Percentiles rank a stretch among this genome's conserved stretches.
Conservation (phyloP, 2,329 filamentous ascomycete genomes). For the Orbilia oligospora region DNA sequence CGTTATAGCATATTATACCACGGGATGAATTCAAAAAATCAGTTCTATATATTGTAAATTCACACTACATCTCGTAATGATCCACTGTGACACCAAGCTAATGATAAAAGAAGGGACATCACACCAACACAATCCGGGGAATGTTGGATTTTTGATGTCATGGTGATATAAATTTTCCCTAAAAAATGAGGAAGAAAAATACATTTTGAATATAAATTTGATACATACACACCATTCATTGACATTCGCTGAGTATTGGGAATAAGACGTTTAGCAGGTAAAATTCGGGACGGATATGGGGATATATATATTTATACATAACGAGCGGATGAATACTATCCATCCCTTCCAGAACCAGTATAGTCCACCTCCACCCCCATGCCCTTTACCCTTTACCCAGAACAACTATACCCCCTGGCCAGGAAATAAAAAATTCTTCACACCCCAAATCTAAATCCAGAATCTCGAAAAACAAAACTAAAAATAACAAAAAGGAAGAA, state of each 20-base stretch:
- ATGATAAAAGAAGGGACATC: neutral
- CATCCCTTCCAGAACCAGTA: slow-evolving; percentile 5
- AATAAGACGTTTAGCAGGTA: no score
- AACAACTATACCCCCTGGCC: neutral
- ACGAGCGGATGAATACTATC: no score
- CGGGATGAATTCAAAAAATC: slow-evolving; percentile 21
- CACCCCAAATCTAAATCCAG: neutral
- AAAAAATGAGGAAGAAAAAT: no score
- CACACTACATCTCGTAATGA: neutral
- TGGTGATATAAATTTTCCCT: neutral
- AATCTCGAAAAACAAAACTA: neutral
- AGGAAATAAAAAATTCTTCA: neutral
- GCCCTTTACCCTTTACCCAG: no score
- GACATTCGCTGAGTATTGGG: no score
- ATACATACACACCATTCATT: no score
- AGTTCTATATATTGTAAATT: neutral
- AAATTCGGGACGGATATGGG: no score
- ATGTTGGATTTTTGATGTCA: slow-evolving; percentile 2
- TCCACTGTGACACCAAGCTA: neutral
- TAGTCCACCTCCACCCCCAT: no score
- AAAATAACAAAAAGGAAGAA: neutral
- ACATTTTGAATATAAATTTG: no score
- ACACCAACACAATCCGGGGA: neutral
- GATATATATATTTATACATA: no score
- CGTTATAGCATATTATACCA: slow-evolving; percentile 27